Evolutionary conservation across 2,329 filamentous ascomycete species (phyloP), one percentile per base, ranked within the genome.

Genomic region (Aspergillus tanneri): DNA sequence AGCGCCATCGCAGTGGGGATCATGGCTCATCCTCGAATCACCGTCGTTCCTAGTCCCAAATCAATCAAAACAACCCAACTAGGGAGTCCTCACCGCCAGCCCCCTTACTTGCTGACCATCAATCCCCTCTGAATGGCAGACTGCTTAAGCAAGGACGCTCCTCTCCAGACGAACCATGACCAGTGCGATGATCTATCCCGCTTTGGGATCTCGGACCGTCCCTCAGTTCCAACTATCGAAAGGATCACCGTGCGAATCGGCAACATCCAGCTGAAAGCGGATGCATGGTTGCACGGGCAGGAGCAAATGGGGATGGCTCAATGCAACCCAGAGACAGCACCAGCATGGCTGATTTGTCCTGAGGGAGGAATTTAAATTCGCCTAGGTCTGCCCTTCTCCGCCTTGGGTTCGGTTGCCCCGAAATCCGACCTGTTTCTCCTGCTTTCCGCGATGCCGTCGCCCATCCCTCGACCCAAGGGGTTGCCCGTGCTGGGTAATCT

Each of bases 401-500:
- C n/a, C n/a, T 27, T 12, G 25, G 9, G 14, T 9, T 16, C 23
- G 16, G 9, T 32, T 19, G 16, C 36, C 16, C 38, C 27, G 21
- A 21, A 6, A 18, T 9, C 14, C 35, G 25, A 14, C 19, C 21
- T 27, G 23, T 16, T 24, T 39, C 38, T 19, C 18, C 35, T 14
- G 16, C 18, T 38, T 25, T 6, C 21, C 25, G 18, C 34, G 19
- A 73, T 73, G 77, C 67, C 76, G 23, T 67, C 67, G 11, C 72
- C 74, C 8, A 80, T 81, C 39, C 78, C 78, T 10, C 69, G 72
- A 45, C 78, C 78, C 3, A 72, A 72, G 1, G 76, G 75, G 8
- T 58, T 78, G 19, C 77, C 77, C 2, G 53, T 81, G 19, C 54
- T 81, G 21, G 78, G 78, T 6, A 81, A 81, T 52, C 59, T 81